A percentile compares a stretch with the other conserved stretches of the same genome.
Conservation (phyloP, 108 stramenopile genomes). For the Chaetoceros tenuissimus region DNA sequence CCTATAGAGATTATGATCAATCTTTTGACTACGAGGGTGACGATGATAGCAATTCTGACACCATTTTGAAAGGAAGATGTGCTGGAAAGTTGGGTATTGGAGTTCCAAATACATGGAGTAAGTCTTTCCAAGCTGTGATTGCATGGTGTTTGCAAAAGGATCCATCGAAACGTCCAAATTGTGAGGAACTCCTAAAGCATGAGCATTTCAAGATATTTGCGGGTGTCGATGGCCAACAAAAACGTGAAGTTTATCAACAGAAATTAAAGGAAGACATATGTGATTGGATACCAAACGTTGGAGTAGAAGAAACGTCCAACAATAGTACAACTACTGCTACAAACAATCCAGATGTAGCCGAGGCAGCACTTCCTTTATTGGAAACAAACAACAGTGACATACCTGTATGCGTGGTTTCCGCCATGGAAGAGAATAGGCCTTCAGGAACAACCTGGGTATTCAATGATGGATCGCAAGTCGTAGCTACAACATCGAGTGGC, state of each 20-base stretch:
- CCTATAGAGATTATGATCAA: constrained; percentile 31
- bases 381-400: constrained; percentile 33
- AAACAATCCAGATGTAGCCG: neutral
- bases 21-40: constrained; percentile 11
- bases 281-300: constrained; percentile 55
- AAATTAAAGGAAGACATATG: constrained; percentile 45
- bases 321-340: neutral
- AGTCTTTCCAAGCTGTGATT: constrained; percentile 55
- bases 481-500: constrained; percentile 37
- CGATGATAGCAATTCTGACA: constrained; percentile 12
- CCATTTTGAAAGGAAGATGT: constrained; percentile 2
- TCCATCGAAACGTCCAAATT: constrained; percentile 64
- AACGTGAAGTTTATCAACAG: constrained; percentile 22
- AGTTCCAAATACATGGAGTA: constrained; percentile 39
- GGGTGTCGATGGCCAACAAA: constrained; percentile 22
- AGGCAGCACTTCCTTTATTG: too few species aligned
- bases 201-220: constrained; percentile 34
- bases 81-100: neutral
- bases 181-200: constrained; percentile 50
- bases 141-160: constrained; percentile 74
- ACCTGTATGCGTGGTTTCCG: constrained; percentile 27
- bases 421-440: constrained; percentile 46
- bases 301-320: constrained; percentile 8
- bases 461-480: constrained; percentile 65
- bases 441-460: constrained; percentile 87